Percentiles rank a stretch among this genome's conserved stretches.
Conservation (phyloP, 2,329 filamentous ascomycete species). For the Microdochium bolleyi region DNA sequence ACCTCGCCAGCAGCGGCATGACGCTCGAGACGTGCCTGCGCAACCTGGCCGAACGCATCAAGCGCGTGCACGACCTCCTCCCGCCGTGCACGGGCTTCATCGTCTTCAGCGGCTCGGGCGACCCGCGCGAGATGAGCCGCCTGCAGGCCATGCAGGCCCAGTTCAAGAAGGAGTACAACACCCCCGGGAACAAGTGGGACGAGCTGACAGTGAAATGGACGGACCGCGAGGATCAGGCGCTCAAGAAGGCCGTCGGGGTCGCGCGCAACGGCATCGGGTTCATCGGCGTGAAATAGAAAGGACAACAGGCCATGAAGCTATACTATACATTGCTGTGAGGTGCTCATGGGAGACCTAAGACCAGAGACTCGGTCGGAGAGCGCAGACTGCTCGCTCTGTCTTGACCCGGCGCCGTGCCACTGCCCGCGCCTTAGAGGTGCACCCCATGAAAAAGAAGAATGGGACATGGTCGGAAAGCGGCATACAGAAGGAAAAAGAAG, state of each 20-base stretch:
- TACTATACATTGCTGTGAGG: too few species aligned
- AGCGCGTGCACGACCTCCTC: constrained; percentile 46
- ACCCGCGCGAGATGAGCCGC: constrained; percentile 58
- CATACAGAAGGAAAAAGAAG: too few species aligned
- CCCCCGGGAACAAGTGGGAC: constrained; percentile 57
- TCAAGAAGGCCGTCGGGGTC: constrained; percentile 45
- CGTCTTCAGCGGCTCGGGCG: constrained; percentile 58
- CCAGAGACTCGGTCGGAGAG: too few species aligned
- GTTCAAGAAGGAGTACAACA: constrained; percentile 58
- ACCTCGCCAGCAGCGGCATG: constrained; percentile 9
- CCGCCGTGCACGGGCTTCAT: constrained; percentile 60
- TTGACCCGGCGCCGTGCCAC: too few species aligned
- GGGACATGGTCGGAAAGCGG: too few species aligned
- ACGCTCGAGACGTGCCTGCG: constrained; percentile 37
- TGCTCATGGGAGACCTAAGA: too few species aligned
- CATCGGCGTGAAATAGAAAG: constrained; percentile 50
- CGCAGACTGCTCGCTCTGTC: too few species aligned
- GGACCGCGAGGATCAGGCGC: constrained; percentile 55
- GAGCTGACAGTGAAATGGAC: constrained; percentile 61
- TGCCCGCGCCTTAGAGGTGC: too few species aligned
- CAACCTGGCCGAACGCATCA: constrained; percentile 39
- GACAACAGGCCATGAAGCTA: too few species aligned
- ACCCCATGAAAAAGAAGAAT: too few species aligned
- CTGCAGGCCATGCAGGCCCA: constrained; percentile 52
- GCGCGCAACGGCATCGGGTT: constrained; percentile 59